Base-by-base conservation (phyloP, 1,284 basidiomycete species). In the Fomes fomentarius region DNA sequence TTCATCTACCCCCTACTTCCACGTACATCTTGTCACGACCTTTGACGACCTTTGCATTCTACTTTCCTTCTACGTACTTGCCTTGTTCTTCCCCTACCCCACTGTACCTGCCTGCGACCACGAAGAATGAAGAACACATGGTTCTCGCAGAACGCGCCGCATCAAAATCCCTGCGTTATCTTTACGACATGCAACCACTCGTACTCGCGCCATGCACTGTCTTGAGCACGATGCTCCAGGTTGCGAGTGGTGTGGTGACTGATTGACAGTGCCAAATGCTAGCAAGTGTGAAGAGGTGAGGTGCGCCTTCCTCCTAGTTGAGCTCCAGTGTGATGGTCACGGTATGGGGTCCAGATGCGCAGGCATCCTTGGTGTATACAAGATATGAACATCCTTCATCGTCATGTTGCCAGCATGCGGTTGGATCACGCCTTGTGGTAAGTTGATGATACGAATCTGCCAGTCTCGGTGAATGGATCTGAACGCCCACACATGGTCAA, bases 21-120 rank as follows among this genome's bases (percentile, higher is more conserved):
- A 17, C 48, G 49, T 41, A 42, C 49, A 42, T 50, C 38, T 43
- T 42, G n/a, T 63, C 52, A 63, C 55, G 61, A 60, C 61, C 51
- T 48, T 62, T 62, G 22, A 61, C 40, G 61, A 62, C 56, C 50
- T 38, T 11, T 37, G 25, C 47, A 46, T 33, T 33, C 31, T 34
- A 30, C 28, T 49, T 34, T 19, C 25, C 4, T 26, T 33, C 31
- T n/a, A 31, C 35, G 28, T 45, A 33, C 33, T 22, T 38, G 14
- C 46, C 47, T 11, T 50, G n/a, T 21, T 30, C 41, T 47, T 24
- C 25, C 22, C 19, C 35, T 33, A 14, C 15, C 50, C 22, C 52
- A 55, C 50, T 25, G 31, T 44, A 57, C 28, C 49, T 26, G 43
- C 30, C 52, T 26, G 50, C 55, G 58, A 54, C 43, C 28, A 25